These are phyloP conservation scores for Climacium dendroides DNA, from an alignment of 225 moss, liverwort and hornwort species.

Conservation along the genomic window DNA sequence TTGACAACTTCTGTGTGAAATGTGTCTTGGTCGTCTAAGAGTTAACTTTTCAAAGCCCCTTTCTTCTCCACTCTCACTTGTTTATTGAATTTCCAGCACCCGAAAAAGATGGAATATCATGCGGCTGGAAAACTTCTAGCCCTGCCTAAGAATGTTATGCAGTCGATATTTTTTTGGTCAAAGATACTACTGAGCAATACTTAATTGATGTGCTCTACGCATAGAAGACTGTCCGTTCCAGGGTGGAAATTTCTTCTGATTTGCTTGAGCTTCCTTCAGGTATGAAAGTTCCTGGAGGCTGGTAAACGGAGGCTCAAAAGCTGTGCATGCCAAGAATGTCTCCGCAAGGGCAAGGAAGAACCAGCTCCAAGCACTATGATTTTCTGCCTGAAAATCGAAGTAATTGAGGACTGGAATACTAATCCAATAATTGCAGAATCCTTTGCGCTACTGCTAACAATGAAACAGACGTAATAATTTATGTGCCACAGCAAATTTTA, in stretches of 20 bases:
- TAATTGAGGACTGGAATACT: background rate
- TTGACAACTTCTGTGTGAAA: too few species aligned
- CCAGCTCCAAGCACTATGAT: background rate
- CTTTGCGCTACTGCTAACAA: background rate
- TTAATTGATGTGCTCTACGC: background rate
- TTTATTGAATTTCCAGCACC: too few species aligned
- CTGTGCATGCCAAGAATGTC: background rate
- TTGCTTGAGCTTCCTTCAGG: background rate
- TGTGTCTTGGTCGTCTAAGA: too few species aligned
- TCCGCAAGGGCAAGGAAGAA: background rate
- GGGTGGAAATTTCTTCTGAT: background rate
- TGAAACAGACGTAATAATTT: background rate
- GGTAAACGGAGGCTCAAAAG: background rate
- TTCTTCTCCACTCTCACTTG: too few species aligned
- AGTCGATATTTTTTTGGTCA: background rate
- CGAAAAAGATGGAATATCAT: too few species aligned
- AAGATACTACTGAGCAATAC: background rate
- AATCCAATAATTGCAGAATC: background rate
- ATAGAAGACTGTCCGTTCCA: background rate
- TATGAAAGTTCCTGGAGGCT: conserved; percentile 26
- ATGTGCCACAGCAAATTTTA: too few species aligned
- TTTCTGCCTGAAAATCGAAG: background rate
- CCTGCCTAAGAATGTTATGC: background rate
- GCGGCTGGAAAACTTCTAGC: too few species aligned
- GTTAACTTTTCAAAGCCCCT: too few species aligned